Evolutionary conservation across 257 asterid species (phyloP).

Genomic region (Solanum ahanhuiri): DNA sequence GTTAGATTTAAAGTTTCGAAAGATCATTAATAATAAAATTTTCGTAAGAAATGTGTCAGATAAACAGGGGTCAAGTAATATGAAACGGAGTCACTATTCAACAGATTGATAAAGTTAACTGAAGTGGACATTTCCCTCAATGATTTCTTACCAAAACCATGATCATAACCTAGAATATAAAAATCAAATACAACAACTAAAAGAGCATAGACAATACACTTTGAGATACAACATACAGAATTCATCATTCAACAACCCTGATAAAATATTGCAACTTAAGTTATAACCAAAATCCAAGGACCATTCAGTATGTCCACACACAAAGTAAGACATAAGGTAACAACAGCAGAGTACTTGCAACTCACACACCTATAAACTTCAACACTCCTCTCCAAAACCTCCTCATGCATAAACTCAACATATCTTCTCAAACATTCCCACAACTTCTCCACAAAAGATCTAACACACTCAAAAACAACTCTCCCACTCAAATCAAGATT

Average conservation of each 20-base stretch:
- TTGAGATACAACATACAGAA: not conserved
- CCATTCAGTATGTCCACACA: slow-evolving; percentile 53
- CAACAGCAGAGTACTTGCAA: slow-evolving; percentile 34
- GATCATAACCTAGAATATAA: not conserved
- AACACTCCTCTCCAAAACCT: slow-evolving; percentile 37
- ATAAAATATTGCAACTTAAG: not conserved
- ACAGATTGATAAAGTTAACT: not conserved
- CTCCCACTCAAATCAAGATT: slow-evolving; percentile 39
- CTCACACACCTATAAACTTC: slow-evolving; percentile 30
- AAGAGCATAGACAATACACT: not conserved
- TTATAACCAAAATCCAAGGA: slow-evolving; percentile 57
- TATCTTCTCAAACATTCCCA: slow-evolving; percentile 17
- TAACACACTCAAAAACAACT: slow-evolving; percentile 42
- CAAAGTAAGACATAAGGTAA: slow-evolving; percentile 39
- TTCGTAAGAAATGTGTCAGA: no score
- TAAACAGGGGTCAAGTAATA: no score
- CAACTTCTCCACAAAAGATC: slow-evolving; percentile 46
- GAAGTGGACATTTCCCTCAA: not conserved
- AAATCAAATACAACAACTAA: not conserved
- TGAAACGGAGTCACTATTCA: no score
- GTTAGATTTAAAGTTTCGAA: no score
- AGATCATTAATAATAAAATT: no score
- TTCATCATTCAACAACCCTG: not conserved
- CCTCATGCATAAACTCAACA: slow-evolving; percentile 16
- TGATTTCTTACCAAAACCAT: not conserved